Base-by-base conservation (phyloP, 2,329 filamentous ascomycete species). In the Fusarium newnesense region DNA sequence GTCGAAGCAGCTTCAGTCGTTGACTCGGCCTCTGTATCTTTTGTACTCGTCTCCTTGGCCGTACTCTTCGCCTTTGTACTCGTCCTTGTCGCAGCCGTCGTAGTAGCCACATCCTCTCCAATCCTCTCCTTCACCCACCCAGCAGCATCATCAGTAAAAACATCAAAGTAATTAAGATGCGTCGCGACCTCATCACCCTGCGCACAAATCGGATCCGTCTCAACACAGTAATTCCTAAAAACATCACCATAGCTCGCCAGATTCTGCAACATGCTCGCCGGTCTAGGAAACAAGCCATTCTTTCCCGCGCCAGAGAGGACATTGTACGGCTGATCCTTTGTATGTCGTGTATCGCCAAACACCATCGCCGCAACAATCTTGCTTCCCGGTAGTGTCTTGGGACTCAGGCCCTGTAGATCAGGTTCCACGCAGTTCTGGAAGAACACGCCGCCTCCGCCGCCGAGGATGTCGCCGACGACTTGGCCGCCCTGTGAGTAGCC, bases 361-460 rank as follows among this genome's bases (percentile, higher is more conserved):
- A 67, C 40, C 64, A 67, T 67, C 3, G 64, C 62, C 4, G 64
- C 64, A 5, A 60, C 39, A 21, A 67, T 67, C 28, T 40, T 67
- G 44, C 39, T 67, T 3, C 64, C 64, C 0, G 64, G 64, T 1
- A 26, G 36, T 13, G 62, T 52, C 46, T 67, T 50, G 5, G 64
- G 34, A 34, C 18, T 24, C 24, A 67, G 15, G 24, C 64, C 64
- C n/a, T 42, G 13, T 1, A 67, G 34, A 15, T 67, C 30, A 6
- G 65, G 52, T 16, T 60, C 64, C 12, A 67, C 62, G 28, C 64
- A 67, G 32, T 36, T 46, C 37, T 67, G 16, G 53, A 67, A 67
- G 62, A 67, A 67, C 4, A 67, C 62, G 43, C 64, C 64, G 24
- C 64, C 64, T 21, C 62, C 64, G n/a, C 64, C 64, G 36, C 64